Conservation (phyloP, 2,329 filamentous ascomycete genomes). For the Gnomoniopsis sp. region DNA sequence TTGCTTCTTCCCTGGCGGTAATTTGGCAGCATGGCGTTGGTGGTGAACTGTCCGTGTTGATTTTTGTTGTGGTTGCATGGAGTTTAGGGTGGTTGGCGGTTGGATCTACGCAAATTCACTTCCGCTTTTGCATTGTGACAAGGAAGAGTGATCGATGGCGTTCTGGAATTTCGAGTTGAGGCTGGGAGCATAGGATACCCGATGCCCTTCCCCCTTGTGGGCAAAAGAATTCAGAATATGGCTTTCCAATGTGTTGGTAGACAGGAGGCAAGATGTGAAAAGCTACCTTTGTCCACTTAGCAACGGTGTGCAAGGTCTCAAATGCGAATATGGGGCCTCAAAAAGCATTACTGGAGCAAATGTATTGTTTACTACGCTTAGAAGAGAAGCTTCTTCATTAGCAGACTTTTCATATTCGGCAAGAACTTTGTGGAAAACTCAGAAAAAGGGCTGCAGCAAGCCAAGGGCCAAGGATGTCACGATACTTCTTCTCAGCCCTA, state of each 20-base stretch:
- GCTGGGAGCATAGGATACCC: background rate
- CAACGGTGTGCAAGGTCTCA: too few relatives aligned
- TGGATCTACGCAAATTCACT: background rate
- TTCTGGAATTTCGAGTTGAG: background rate
- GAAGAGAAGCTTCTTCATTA: too few relatives aligned
- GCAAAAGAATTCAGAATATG: background rate
- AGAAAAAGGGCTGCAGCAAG: too few relatives aligned
- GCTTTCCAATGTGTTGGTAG: background rate
- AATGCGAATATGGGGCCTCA: too few relatives aligned
- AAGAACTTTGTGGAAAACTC: too few relatives aligned
- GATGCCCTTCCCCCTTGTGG: background rate
- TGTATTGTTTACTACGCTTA: too few relatives aligned
- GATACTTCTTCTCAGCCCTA: too few relatives aligned
- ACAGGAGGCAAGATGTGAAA: background rate
- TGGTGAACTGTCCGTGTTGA: background rate
- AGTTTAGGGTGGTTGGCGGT: background rate
- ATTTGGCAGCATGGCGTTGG: conserved; percentile 14
- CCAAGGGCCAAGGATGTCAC: too few relatives aligned
- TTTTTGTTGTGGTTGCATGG: background rate
- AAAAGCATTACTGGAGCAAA: too few relatives aligned
- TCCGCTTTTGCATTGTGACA: background rate
- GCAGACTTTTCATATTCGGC: too few relatives aligned
- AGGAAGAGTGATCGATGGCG: background rate
- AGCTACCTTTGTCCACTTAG: too few relatives aligned
- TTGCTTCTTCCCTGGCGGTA: background rate